Evolutionary conservation across 495 filamentous ascomycete genomes (phyloP), one percentile per base, ranked within the genome.

Genomic region (Bryoglossum gracile): DNA sequence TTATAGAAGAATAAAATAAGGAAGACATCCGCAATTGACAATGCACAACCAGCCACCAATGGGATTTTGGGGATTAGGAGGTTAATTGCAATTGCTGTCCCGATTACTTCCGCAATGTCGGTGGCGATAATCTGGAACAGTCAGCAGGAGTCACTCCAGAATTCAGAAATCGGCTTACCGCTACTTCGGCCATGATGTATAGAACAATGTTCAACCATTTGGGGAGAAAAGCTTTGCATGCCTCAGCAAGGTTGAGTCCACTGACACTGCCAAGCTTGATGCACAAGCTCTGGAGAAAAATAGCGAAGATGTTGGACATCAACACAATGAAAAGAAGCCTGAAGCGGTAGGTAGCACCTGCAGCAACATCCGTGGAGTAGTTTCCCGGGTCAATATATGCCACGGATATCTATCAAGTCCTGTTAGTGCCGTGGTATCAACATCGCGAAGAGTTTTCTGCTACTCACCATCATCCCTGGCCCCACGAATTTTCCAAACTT

Each of bases 71-170:
- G 73, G 8, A 89, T 67, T 3, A 95, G 75, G 10, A 95, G 66
- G 58, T 94, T 92, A 47, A 94, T 70, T n/a, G 86, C 86, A 59
- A 95, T 95, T 2, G 89, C 89, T 1, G 86, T 90, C 32, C 89
- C 89, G 53, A 94, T 87, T 28, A 95, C 80, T 75, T 95, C 89
- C 36, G 89, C 89, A 62, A 95, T 90, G 65, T 94, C 87, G 2
- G 87, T 94, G 2, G 87, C 87, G 52, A 94, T 80, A 59, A 94
- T 91, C 58, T 61, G 23, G 4, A 26, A n/a, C 26, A 4, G 18
- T 38, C 11, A 33, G 53, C 25, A 61, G 54, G 46, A 48, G 26
- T 21, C 32, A 23, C 28, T 1, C 5, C n/a, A 38, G 10, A 2
- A 14, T 11, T 25, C 8, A 39, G 1, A 35, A 19, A 25, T 44